Base-by-base conservation (phyloP, 169 alveolate species). In the Cryptosporidium tyzzeri region DNA sequence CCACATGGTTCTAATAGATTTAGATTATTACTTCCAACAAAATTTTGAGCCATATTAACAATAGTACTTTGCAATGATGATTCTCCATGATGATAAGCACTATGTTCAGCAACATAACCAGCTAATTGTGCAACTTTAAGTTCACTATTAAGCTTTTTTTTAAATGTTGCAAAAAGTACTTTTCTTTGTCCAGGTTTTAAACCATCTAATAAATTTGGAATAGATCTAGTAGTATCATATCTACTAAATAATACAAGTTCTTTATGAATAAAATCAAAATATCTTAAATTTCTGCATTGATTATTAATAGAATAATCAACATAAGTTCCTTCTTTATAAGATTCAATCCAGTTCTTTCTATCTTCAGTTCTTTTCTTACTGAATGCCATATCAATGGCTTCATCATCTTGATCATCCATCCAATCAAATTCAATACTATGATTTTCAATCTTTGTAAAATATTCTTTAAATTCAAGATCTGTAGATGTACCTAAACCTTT, bases 51-150 rank as follows among this genome's bases (percentile, higher is more conserved):
- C 99, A 99, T 97, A 70, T 98, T 98, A 21, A 98, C 97, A 91
- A 98, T 98, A 10, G 99, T 98, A 51, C 95, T 97, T 75, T 96
- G 98, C 80, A 99, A 91, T 37, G 99, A 96, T 45, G 95, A 86
- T 91, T 99, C 99, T 12, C 99, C 99, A 93, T 99, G 99, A 92
- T 99, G 99, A 94, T 99, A 99, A 29, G 99, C 99, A 10, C 99
- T 97, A 68, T 97, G 98, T 86, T 98, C 99, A 2, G 99, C 98
- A 10, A 98, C 98, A 91, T 98, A 98, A 16, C 97, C 98, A 10
- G 95, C 94, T 29, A 97, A 93, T 85, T 97, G 99, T 16, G 98
- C 99, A 48, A 98, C 99, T 84, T 98, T 99, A 69, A 98, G 86
- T 92, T 97, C 99, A 69, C 94, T 94, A 84, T 94, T 96, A 74